Base-by-base conservation (phyloP, 805 yeast species). In the Cyberlindnera nakhonratchasimensis region DNA sequence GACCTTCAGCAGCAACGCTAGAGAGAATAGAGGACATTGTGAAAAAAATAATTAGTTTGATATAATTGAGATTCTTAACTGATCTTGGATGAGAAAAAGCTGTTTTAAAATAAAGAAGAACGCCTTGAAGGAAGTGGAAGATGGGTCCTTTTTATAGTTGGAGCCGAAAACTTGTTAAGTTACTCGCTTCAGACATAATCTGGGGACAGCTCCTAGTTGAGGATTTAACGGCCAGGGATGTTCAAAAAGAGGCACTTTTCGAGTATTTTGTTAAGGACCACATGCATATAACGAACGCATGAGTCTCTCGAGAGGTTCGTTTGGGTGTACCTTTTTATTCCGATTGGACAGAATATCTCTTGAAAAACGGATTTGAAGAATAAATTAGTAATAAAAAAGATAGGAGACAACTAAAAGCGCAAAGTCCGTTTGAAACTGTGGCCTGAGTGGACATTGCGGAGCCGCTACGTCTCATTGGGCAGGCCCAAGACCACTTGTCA, bases 1-100 rank as follows among this genome's bases (percentile, higher is more conserved):
- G 79, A 33, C 96, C 96, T 17, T 45, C 48, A 13, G 29, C 14
- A 22, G 54, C 42, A 25, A 51, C 47, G 10, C 43, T 17, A 13
- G 36, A 22, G 20, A 44, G 37, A 21, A 46, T 31, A 24, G 38
- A 26, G n/a, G 45, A 16, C 28, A 33, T 30, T 22, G 9, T 40
- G 6, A 4, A 13, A 22, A 10, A 18, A 32, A 16, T 30, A 6
- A 9, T 5, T 24, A 14, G 19, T 35, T 6, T 16, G 6, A 12
- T 13, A 6, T 26, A 6, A 12, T 23, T 26, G 6, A 26, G 29
- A 12, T 13, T 26, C 6, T 34, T 11, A 24, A 7, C 23, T 23
- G 13, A 13, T 23, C 6, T 25, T 29, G 28, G n/a, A 4, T 8
- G 20, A 16, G 10, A 22, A 17, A 17, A 17, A 6, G 17, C 22